These are phyloP conservation scores for Neurospora crassa DNA, from an alignment of 2,329 filamentous ascomycete species.

Conservation along the genomic window DNA sequence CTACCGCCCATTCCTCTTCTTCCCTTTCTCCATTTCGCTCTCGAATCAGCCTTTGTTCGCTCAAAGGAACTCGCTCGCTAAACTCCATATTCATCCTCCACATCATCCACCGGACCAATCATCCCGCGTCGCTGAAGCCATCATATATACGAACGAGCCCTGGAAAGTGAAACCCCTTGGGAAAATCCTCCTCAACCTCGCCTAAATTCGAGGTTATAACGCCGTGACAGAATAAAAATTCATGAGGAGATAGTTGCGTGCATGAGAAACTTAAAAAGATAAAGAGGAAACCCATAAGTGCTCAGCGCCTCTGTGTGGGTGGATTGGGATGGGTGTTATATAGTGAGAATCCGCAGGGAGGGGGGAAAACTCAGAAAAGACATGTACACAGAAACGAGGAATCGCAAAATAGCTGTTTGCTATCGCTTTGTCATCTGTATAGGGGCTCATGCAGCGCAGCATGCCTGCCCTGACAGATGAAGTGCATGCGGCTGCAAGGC, in stretches of 20 bases:
- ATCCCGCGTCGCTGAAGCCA: neutral
- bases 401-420: neutral
- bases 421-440: neutral
- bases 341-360: neutral
- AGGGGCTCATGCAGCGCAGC: neutral
- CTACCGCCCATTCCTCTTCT: neutral
- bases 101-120: neutral
- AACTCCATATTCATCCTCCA: neutral
- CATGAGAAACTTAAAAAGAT: neutral
- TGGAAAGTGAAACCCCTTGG: neutral
- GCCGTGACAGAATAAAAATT: neutral
- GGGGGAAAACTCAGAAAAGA: neutral
- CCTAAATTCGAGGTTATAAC: neutral
- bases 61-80: neutral
- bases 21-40: neutral
- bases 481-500: neutral
- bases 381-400: neutral
- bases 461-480: neutral
- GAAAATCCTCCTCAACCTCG: neutral
- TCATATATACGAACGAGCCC: neutral
- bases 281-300: neutral
- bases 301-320: neutral
- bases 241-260: neutral
- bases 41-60: neutral
- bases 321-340: neutral